Percentiles rank a stretch among this genome's conserved stretches.
Evolutionary conservation across 768 basidiomycete species (phyloP).

Genomic region (Kwoniella bestiolae): DNA sequence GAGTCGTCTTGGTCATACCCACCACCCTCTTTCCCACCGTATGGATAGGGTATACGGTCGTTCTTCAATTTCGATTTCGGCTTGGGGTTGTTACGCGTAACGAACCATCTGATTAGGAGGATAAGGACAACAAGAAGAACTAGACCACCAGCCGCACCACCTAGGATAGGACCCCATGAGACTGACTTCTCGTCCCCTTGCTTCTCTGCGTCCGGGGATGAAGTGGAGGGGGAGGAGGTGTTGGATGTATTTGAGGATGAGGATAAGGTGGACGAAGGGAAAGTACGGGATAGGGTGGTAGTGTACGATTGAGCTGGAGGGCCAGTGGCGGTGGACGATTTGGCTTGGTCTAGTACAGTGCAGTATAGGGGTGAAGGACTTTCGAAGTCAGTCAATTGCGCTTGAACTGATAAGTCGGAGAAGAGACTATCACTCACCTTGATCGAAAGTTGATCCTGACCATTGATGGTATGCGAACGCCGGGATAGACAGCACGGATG

Average conservation of each 20-base stretch:
- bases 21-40: background rate
- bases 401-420: too few species aligned
- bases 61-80: background rate
- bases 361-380: background rate
- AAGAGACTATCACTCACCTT: constrained; percentile 12
- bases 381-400: too few species aligned
- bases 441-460: constrained; percentile 13
- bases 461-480: constrained; percentile 27
- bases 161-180: constrained; percentile 35
- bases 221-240: constrained; percentile 5
- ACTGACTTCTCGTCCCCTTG: background rate
- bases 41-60: constrained; percentile 18
- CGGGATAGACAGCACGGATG: constrained; percentile 21
- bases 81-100: background rate
- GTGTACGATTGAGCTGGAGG: constrained; percentile 18
- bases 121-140: constrained; percentile 21
- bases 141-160: constrained; percentile 35
- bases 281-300: constrained; percentile 46
- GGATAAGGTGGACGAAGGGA: constrained; percentile 19
- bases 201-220: background rate
- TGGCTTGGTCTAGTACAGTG: constrained; percentile 2
- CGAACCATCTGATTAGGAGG: constrained; percentile 20
- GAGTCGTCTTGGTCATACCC: constrained; percentile 3
- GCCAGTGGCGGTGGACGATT: constrained; percentile 8
- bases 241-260: constrained; percentile 11